Conservation (phyloP, 306 rosid species). For the Herpetospermum pedunculosum region DNA sequence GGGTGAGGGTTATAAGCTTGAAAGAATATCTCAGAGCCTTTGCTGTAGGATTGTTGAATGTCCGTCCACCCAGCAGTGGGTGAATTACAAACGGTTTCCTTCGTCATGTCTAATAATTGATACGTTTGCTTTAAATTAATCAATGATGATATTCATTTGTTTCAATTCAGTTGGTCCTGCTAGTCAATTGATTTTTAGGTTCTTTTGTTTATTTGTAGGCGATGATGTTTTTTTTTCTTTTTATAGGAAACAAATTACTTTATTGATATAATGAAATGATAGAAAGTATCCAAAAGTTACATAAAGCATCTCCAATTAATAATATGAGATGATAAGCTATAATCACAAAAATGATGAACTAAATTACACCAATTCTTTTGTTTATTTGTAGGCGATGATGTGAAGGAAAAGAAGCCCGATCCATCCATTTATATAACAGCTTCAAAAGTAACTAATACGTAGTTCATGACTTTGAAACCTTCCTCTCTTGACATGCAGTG, state of each 20-base stretch:
- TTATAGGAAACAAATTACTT: too few relatives aligned
- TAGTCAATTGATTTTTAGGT: background rate
- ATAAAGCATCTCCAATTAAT: too few relatives aligned
- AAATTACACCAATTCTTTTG: too few relatives aligned
- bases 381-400: constrained; percentile 72
- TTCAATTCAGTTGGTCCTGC: background rate
- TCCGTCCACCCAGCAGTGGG: background rate
- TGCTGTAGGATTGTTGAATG: background rate
- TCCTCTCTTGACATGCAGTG: background rate
- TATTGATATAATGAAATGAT: too few relatives aligned
- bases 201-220: constrained; percentile 27
- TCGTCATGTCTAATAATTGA: background rate
- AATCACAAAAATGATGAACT: too few relatives aligned
- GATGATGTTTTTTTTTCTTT: too few relatives aligned
- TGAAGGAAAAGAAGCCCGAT: constrained; percentile 90
- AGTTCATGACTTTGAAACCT: background rate
- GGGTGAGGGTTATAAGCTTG: background rate
- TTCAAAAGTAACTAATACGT: constrained; percentile 36
- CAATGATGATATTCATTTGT: background rate
- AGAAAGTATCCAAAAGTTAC: too few relatives aligned
- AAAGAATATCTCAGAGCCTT: background rate
- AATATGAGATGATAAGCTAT: too few relatives aligned
- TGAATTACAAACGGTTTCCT: background rate
- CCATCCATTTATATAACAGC: constrained; percentile 84
- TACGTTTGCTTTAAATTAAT: background rate